These are phyloP conservation scores for Xylariales sp. DNA, from an alignment of 2,329 filamentous ascomycete genomes.

Conservation along the genomic window DNA sequence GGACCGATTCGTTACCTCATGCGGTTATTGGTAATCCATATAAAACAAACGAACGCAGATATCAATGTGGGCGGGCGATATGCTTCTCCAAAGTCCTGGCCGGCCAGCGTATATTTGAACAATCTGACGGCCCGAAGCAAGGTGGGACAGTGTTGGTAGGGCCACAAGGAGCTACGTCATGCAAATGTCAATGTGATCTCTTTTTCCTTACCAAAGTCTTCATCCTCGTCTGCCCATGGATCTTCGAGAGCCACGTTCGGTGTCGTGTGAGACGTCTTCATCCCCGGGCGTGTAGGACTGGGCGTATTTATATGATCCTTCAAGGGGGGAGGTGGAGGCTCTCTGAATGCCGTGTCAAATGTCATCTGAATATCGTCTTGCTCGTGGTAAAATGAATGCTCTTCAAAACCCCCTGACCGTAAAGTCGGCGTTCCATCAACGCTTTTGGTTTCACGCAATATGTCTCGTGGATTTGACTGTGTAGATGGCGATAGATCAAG, in stretches of 20 bases:
- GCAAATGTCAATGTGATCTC: slow-evolving; percentile 88
- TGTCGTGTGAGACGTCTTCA: slow-evolving; percentile 60
- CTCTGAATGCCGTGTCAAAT: slow-evolving; percentile 73
- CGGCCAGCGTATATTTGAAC: neutral
- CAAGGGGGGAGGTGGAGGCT: slow-evolving; percentile 51
- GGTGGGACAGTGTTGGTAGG: neutral
- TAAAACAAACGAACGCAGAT: slow-evolving; percentile 17
- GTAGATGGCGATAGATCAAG: slow-evolving; percentile 66
- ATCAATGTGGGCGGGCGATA: slow-evolving; percentile 1
- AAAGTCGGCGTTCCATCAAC: slow-evolving; percentile 54
- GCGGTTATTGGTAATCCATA: slow-evolving; percentile 13
- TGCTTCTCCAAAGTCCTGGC: slow-evolving; percentile 3
- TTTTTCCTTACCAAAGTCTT: slow-evolving; percentile 75
- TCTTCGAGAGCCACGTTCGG: slow-evolving; percentile 65
- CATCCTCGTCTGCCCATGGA: slow-evolving; percentile 78
- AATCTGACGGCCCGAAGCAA: neutral
- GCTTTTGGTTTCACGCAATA: slow-evolving; percentile 61
- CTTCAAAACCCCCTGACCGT: slow-evolving; percentile 41
- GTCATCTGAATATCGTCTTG: slow-evolving; percentile 74
- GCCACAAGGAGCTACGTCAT: slow-evolving; percentile 49
- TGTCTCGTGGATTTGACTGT: slow-evolving; percentile 50
- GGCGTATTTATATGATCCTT: slow-evolving; percentile 45
- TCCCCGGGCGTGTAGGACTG: slow-evolving; percentile 54
- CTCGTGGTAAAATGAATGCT: slow-evolving; percentile 41
- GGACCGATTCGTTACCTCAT: slow-evolving; percentile 10